These are phyloP conservation scores for Botrytis cinerea DNA, from an alignment of 2,329 filamentous ascomycete species.

Conservation along the genomic window DNA sequence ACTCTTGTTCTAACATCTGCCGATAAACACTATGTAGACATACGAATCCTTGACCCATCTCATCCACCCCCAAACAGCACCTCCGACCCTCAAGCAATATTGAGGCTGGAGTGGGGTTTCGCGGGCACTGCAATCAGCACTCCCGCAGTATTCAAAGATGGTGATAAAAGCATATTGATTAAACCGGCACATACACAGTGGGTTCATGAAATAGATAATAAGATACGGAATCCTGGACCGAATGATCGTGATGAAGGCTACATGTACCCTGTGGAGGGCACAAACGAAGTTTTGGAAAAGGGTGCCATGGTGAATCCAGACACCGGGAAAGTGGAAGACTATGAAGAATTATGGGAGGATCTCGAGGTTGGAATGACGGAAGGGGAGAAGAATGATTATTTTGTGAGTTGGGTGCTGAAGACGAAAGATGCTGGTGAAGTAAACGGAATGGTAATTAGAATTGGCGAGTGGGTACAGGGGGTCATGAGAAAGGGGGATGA, in stretches of 20 bases:
- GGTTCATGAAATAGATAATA: constrained; percentile 38
- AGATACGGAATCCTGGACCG: constrained; percentile 28
- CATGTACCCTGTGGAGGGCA: constrained; percentile 36
- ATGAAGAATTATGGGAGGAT: constrained; percentile 43
- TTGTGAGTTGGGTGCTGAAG: constrained; percentile 32
- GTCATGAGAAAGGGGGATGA: constrained; percentile 30
- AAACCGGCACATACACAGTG: constrained; percentile 36
- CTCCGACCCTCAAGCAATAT: constrained; percentile 23
- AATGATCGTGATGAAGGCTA: constrained; percentile 40
- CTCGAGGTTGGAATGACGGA: constrained; percentile 24
- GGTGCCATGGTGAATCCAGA: constrained; percentile 38
- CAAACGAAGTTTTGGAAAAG: constrained; percentile 37
- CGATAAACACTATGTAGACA: constrained; percentile 38
- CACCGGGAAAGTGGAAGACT: constrained; percentile 37
- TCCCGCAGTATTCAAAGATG: constrained; percentile 25
- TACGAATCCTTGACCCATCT: constrained; percentile 34
- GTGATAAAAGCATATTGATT: constrained; percentile 24
- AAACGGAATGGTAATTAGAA: constrained; percentile 32
- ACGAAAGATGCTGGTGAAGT: constrained; percentile 18
- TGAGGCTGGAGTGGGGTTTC: constrained; percentile 41
- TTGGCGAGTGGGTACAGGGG: constrained; percentile 32
- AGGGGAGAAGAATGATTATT: constrained; percentile 20
- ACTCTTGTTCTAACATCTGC: constrained; percentile 41
- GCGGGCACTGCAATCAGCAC: constrained; percentile 29
- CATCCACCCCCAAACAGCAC: constrained; percentile 6